phyloP scores from a whole-genome alignment of 352 stramenopile species.

The Phytopythium helicoides region DNA sequence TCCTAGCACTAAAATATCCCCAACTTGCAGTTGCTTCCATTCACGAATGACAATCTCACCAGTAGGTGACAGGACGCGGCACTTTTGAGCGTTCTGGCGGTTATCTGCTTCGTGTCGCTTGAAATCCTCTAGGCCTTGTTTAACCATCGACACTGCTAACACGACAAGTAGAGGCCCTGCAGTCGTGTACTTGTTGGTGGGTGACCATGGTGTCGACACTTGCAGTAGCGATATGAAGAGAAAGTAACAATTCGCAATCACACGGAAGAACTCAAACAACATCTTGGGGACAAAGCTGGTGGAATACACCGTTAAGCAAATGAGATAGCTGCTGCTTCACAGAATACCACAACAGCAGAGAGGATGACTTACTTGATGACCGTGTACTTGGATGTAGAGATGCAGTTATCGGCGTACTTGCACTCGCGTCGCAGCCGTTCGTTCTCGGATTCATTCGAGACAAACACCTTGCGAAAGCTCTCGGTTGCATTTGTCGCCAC shows the following conservation, averaged over 20 bases:
- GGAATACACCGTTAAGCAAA: not conserved
- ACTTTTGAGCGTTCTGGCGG: conserved; percentile 58
- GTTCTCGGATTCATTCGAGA: conserved; percentile 71
- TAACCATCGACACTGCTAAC: conserved; percentile 75
- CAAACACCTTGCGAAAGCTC: conserved; percentile 44
- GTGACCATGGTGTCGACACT: conserved; percentile 59
- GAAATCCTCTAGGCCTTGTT: conserved; percentile 77
- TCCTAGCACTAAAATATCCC: conserved; percentile 50
- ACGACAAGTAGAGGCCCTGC: conserved; percentile 67
- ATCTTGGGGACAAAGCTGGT: conserved; percentile 92
- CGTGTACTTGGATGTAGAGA: conserved; percentile 94
- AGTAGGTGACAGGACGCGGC: conserved; percentile 33
- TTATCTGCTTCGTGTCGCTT: conserved; percentile 71
- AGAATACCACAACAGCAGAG: not conserved
- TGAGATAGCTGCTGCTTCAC: not conserved
- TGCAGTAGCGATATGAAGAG: conserved; percentile 93
- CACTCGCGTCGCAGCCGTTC: conserved; percentile 34
- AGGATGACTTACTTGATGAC: conserved; percentile 35
- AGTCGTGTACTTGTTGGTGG: conserved; percentile 80
- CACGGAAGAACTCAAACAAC: conserved; percentile 93
- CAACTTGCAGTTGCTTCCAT: conserved; percentile 79
- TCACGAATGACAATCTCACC: conserved; percentile 46
- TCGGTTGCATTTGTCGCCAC: conserved; percentile 13
- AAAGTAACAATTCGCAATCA: conserved; percentile 96
- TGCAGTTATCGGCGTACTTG: conserved; percentile 65